Evolutionary conservation across 2,329 filamentous ascomycete species (phyloP).

Genomic region (Colletotrichum tofieldiae): DNA sequence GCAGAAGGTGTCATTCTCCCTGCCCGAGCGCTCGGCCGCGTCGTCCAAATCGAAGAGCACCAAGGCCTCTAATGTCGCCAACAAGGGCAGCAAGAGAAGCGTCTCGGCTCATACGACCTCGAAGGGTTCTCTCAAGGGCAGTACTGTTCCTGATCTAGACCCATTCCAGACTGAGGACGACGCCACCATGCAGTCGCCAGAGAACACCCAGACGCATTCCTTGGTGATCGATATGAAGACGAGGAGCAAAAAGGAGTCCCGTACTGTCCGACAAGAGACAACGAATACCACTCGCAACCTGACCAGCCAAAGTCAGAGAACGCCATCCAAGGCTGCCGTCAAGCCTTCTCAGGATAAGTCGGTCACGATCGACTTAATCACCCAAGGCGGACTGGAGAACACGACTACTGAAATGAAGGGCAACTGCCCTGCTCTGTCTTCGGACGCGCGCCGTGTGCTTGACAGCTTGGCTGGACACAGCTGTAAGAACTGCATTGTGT

Average conservation of each 20-base stretch:
- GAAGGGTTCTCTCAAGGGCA: constrained; percentile 42
- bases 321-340: constrained; percentile 31
- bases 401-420: constrained; percentile 37
- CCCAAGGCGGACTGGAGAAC: constrained; percentile 38
- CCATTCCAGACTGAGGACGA: constrained; percentile 45
- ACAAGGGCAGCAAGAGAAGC: constrained; percentile 61
- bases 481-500: constrained; percentile 71
- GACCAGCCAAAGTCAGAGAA: constrained; percentile 44
- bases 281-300: constrained; percentile 43
- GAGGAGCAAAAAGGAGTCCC: constrained; percentile 42
- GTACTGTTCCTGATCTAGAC: constrained; percentile 32
- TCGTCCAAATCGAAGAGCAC: constrained; percentile 45
- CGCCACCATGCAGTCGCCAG: constrained; percentile 45
- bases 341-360: constrained; percentile 40
- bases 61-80: constrained; percentile 54
- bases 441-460: constrained; percentile 67
- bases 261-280: constrained; percentile 31
- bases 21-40: constrained; percentile 55
- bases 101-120: constrained; percentile 42
- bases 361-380: constrained; percentile 41
- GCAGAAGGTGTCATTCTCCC: constrained; percentile 60
- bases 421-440: constrained; percentile 64
- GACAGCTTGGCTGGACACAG: constrained; percentile 69
- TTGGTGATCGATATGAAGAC: constrained; percentile 44
- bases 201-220: constrained; percentile 47